These are phyloP conservation scores for Leptographium procerum DNA, from an alignment of 2,329 filamentous ascomycete species.

Conservation along the genomic window DNA sequence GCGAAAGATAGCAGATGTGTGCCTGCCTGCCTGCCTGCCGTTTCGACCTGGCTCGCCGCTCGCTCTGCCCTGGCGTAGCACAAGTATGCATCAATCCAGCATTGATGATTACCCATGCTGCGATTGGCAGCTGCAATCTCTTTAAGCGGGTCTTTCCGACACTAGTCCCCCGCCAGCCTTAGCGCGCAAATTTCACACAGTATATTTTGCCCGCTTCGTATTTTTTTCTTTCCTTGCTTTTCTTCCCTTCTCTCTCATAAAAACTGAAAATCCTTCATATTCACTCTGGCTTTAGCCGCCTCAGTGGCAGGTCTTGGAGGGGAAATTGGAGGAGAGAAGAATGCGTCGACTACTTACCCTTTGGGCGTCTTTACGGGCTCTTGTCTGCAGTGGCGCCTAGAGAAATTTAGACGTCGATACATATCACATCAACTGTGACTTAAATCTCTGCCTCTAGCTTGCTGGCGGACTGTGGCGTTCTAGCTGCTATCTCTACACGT, in stretches of 20 bases:
- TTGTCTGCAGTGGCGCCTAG: constrained; percentile 19
- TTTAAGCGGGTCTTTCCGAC: neutral
- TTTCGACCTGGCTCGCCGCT: too few species aligned
- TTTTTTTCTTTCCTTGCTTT: neutral
- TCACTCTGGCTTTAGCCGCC: constrained; percentile 51
- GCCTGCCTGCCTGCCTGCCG: too few species aligned
- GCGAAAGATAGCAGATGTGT: too few species aligned
- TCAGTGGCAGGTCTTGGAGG: constrained; percentile 51
- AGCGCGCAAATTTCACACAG: neutral
- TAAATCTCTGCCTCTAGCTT: neutral
- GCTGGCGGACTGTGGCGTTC: too few species aligned
- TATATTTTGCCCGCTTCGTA: neutral
- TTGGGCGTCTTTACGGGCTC: constrained; percentile 26
- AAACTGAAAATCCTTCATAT: constrained; percentile 47
- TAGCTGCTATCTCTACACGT: too few species aligned
- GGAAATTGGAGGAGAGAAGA: constrained; percentile 57
- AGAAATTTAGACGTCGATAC: constrained; percentile 27
- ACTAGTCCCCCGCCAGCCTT: neutral
- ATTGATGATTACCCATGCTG: neutral
- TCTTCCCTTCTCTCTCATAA: constrained; percentile 24
- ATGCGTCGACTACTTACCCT: constrained; percentile 47
- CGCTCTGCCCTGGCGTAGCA: neutral
- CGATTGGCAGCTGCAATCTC: neutral
- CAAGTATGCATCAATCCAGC: neutral
- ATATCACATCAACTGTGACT: constrained; percentile 4